These are phyloP conservation scores for Nematocida sp. DNA, from an alignment of 371 early-diverging fungal genomes.

Conservation along the genomic window DNA sequence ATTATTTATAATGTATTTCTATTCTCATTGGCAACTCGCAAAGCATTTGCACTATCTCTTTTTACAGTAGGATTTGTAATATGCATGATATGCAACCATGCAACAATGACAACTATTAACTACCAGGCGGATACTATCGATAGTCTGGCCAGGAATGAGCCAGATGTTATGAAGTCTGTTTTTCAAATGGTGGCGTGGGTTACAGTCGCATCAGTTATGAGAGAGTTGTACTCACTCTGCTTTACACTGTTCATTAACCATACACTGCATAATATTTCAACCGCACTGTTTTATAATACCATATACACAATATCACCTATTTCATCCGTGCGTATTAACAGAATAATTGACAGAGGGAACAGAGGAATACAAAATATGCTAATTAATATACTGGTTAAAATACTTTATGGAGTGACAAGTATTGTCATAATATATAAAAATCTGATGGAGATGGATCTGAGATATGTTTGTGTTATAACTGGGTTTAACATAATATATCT, in stretches of 20 bases:
- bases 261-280: conserved; percentile 3
- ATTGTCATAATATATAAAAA: background rate
- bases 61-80: background rate
- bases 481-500: conserved; percentile 29
- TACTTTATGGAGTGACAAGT: background rate
- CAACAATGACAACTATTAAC: background rate
- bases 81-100: conserved; percentile 1
- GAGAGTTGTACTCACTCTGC: conserved; percentile 30
- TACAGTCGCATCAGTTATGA: background rate
- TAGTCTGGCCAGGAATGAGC: background rate
- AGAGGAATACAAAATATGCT: conserved; percentile 8
- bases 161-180: background rate
- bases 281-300: background rate
- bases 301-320: background rate
- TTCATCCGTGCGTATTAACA: conserved; percentile 17
- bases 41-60: background rate
- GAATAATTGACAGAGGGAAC: conserved; percentile 37
- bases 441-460: background rate
- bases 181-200: background rate
- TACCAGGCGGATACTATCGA: background rate
- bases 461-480: background rate
- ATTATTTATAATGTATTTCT: background rate
- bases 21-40: background rate
- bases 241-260: conserved; percentile 33
- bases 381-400: conserved; percentile 5